A percentile compares a stretch with the other conserved stretches of the same genome.
phyloP scores from a whole-genome alignment of 805 yeast species.

The Candida saitoana region DNA sequence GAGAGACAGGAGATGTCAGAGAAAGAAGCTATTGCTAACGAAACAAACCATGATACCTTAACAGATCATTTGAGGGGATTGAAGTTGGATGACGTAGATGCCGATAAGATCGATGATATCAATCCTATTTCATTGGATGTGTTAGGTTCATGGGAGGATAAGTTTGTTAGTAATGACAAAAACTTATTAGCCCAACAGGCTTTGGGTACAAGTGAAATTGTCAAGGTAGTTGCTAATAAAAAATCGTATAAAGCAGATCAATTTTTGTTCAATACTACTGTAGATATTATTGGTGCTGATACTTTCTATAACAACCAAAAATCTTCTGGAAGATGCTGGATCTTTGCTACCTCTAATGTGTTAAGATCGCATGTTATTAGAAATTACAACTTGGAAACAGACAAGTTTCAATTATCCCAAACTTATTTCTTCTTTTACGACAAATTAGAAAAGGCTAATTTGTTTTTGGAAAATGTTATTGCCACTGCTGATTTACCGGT shows the following conservation, averaged over 20 bases:
- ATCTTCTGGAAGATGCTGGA: conserved; percentile 82
- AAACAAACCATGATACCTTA: neutral
- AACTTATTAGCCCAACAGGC: conserved; percentile 53
- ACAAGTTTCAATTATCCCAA: conserved; percentile 70
- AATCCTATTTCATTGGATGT: conserved; percentile 27
- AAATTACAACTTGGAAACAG: conserved; percentile 50
- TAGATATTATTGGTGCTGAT: conserved; percentile 35
- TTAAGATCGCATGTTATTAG: conserved; percentile 60
- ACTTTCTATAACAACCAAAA: conserved; percentile 53
- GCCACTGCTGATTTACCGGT: conserved; percentile 64
- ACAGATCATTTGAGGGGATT: conserved; percentile 12
- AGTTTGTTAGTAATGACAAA: conserved; percentile 43
- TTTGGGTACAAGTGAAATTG: conserved; percentile 45
- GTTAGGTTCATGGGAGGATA: conserved; percentile 44
- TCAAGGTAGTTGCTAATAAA: conserved; percentile 31
- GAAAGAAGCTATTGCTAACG: conserved; percentile 3
- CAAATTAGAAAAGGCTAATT: conserved; percentile 80
- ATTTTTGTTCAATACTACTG: conserved; percentile 34
- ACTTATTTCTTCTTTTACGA: conserved; percentile 79
- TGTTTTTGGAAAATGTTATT: conserved; percentile 69
- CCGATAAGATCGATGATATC: neutral
- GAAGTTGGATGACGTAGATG: conserved; percentile 8
- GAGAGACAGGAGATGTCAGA: neutral
- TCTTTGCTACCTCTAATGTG: conserved; percentile 77
- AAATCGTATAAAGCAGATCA: conserved; percentile 19